phyloP scores from a whole-genome alignment of 345 rosid species.

The Rhodomyrtus tomentosa region DNA sequence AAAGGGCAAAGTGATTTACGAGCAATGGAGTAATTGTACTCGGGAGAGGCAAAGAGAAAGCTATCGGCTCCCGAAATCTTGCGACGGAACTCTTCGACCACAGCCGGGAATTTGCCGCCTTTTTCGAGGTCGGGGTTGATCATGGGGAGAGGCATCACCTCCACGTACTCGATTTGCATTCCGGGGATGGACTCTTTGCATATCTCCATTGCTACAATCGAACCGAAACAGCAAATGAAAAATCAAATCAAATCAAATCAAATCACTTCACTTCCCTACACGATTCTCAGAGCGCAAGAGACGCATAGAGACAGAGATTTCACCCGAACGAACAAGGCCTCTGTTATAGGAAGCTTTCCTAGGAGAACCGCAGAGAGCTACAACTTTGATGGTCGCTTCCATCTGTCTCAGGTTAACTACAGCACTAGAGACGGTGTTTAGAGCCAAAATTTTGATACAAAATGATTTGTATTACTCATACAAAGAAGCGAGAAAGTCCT shows the following conservation, averaged over 20 bases:
- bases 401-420: conserved; percentile 9
- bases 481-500: no score
- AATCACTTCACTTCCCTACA: neutral
- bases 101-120: conserved; percentile 44
- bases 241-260: neutral
- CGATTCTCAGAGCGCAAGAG: neutral
- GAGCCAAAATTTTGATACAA: no score
- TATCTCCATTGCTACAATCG: conserved; percentile 27
- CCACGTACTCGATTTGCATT: conserved; percentile 38
- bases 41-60: conserved; percentile 74
- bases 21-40: conserved; percentile 62
- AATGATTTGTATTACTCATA: no score
- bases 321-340: conserved; percentile 69
- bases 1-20: conserved; percentile 13
- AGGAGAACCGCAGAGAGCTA: conserved; percentile 74
- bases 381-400: conserved; percentile 36
- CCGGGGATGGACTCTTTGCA: conserved; percentile 29
- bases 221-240: neutral
- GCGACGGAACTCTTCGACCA: conserved; percentile 52
- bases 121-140: conserved; percentile 58
- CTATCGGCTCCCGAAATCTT: conserved; percentile 54
- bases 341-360: conserved; percentile 56
- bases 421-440: no score
- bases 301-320: neutral
- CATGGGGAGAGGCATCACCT: conserved; percentile 52